Evolutionary conservation across 352 stramenopile species (phyloP).

Genomic region (Phytophthora pinifolia): DNA sequence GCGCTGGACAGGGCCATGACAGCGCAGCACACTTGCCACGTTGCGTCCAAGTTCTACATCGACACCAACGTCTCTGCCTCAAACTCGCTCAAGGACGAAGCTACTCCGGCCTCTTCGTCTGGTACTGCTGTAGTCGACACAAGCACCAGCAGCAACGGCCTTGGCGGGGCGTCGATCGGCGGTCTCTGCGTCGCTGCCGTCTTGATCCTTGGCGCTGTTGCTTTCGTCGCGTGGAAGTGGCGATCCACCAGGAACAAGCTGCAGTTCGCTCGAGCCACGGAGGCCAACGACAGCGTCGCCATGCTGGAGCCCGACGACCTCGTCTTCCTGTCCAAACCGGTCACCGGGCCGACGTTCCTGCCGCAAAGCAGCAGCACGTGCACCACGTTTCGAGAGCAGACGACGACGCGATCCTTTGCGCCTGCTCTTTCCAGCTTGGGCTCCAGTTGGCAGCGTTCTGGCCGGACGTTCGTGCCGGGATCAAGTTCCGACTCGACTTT

Average conservation of each 20-base stretch:
- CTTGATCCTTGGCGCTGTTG: slow-evolving; percentile 16
- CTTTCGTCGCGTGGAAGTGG: slow-evolving; percentile 23
- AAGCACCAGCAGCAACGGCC: neutral
- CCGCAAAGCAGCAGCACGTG: slow-evolving; percentile 30
- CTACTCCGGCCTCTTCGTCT: slow-evolving; percentile 7
- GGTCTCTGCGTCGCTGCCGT: slow-evolving; percentile 2
- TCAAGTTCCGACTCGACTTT: slow-evolving; percentile 14
- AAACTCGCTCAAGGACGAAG: slow-evolving; percentile 3
- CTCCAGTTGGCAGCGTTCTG: slow-evolving; percentile 18
- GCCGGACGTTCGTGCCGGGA: slow-evolving; percentile 12
- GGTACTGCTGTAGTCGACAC: neutral
- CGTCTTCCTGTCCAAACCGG: slow-evolving; percentile 26
- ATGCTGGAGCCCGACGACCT: slow-evolving; percentile 33
- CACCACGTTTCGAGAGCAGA: slow-evolving; percentile 22
- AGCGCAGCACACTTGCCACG: slow-evolving; percentile 21
- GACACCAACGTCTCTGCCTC: slow-evolving; percentile 6
- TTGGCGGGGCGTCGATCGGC: slow-evolving; percentile 4
- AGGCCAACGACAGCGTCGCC: slow-evolving; percentile 26
- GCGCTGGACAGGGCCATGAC: slow-evolving; percentile 9
- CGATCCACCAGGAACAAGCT: slow-evolving; percentile 16
- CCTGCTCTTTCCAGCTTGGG: slow-evolving; percentile 26
- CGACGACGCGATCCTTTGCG: slow-evolving; percentile 16
- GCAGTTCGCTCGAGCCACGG: slow-evolving; percentile 6
- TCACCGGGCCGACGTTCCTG: slow-evolving; percentile 17
- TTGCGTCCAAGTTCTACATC: slow-evolving; percentile 30